These are phyloP conservation scores for Aspergillus amoenus DNA, from an alignment of 2,329 filamentous ascomycete genomes.

Conservation along the genomic window DNA sequence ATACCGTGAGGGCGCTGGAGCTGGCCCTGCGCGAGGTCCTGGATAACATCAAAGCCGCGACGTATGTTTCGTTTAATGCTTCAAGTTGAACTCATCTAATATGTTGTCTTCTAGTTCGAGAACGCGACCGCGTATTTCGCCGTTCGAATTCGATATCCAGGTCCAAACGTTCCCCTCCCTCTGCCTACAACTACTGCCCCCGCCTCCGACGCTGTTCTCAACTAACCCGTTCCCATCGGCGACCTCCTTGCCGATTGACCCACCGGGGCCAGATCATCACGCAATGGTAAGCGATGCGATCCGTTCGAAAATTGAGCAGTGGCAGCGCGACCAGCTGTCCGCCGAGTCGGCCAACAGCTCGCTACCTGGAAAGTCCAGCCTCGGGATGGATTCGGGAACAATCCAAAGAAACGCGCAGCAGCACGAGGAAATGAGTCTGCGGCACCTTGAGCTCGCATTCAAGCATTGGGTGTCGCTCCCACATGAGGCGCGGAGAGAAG, in stretches of 20 bases:
- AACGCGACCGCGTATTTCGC: slow-evolving; percentile 42
- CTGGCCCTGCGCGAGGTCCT: slow-evolving; percentile 80
- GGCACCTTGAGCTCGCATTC: slow-evolving; percentile 76
- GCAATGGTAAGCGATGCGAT: slow-evolving; percentile 70
- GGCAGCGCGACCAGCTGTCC: slow-evolving; percentile 53
- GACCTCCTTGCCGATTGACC: slow-evolving; percentile 77
- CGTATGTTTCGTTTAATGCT: slow-evolving; percentile 53
- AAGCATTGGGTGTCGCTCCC: slow-evolving; percentile 71
- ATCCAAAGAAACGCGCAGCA: slow-evolving; percentile 52
- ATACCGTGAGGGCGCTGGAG: slow-evolving; percentile 80
- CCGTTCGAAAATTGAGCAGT: slow-evolving; percentile 64
- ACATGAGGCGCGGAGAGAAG: slow-evolving; percentile 49
- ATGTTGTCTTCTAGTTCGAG: slow-evolving; percentile 40
- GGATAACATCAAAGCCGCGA: slow-evolving; percentile 77
- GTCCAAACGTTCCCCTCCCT: slow-evolving; percentile 83
- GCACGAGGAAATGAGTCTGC: slow-evolving; percentile 67
- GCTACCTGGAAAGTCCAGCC: slow-evolving; percentile 39
- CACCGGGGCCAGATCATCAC: slow-evolving; percentile 71
- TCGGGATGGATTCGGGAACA: slow-evolving; percentile 35
- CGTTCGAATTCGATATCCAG: slow-evolving; percentile 80
- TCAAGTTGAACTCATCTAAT: not conserved
- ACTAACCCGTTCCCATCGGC: slow-evolving; percentile 74
- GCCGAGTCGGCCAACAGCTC: slow-evolving; percentile 39
- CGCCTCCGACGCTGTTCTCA: slow-evolving; percentile 79
- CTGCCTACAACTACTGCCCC: slow-evolving; percentile 75